Evolutionary conservation across 176 grass and related monocot genomes (phyloP).

Genomic region (Zea mays): Zm-B73-REFERENCE-NAM-5.0 NC_050098.1:24514001-24514500

Average conservation of each 20-base stretch:
- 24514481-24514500: constrained; percentile 38
- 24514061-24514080: constrained; percentile 32
- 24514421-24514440: constrained; percentile 35
- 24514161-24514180: constrained; percentile 42
- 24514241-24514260: constrained; percentile 67
- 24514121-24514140: constrained; percentile 45
- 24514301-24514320: constrained; percentile 79
- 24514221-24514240: constrained; percentile 76
- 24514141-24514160: constrained; percentile 23
- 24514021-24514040: constrained; percentile 68
- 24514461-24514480: constrained; percentile 60
- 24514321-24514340: constrained; percentile 32
- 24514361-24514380: constrained; percentile 40
- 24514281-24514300: constrained; percentile 62
- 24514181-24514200: constrained; percentile 65
- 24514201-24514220: constrained; percentile 80
- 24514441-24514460: background rate
- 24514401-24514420: constrained; percentile 45
- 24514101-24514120: constrained; percentile 56
- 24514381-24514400: constrained; percentile 32
- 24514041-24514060: constrained; percentile 81
- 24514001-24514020: constrained; percentile 56
- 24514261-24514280: constrained; percentile 63
- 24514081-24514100: constrained; percentile 52
- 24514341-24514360: constrained; percentile 73